phyloP scores from a whole-genome alignment of 2,329 filamentous ascomycete species.

The Diplodia mutila region DNA sequence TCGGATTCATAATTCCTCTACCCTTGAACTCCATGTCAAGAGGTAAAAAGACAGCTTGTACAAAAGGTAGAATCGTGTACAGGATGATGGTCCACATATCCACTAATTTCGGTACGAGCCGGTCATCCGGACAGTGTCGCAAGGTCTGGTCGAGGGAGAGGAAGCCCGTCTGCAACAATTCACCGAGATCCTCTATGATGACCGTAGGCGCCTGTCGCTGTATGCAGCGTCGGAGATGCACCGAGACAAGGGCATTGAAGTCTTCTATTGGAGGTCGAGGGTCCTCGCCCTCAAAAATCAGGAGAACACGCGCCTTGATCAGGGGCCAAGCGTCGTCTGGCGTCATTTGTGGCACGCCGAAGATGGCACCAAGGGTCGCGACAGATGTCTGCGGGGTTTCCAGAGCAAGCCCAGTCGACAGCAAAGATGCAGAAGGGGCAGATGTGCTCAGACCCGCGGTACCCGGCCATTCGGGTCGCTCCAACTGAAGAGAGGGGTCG shows the following conservation, averaged over 20 bases:
- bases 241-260: conserved; percentile 77
- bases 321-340: conserved; percentile 82
- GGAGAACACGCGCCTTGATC: conserved; percentile 73
- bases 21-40: conserved; percentile 93
- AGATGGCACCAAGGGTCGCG: conserved; percentile 49
- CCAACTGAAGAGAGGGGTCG: conserved; percentile 44
- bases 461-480: conserved; percentile 44
- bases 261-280: conserved; percentile 80
- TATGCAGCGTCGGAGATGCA: conserved; percentile 78
- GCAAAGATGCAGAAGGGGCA: conserved; percentile 28
- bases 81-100: conserved; percentile 95
- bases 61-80: conserved; percentile 85
- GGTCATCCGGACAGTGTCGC: conserved; percentile 77
- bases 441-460: conserved; percentile 34
- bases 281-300: conserved; percentile 82
- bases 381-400: conserved; percentile 37
- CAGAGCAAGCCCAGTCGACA: conserved; percentile 16
- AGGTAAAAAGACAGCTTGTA: conserved; percentile 93
- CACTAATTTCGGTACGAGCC: conserved; percentile 85
- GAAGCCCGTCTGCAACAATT: conserved; percentile 81
- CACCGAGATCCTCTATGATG: conserved; percentile 75
- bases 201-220: conserved; percentile 71
- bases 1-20: conserved; percentile 75
- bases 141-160: conserved; percentile 82
- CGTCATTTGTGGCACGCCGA: conserved; percentile 53